A percentile compares a stretch with the other conserved stretches of the same genome.
These are phyloP conservation scores for Arachis monticola DNA, from an alignment of 331 rosid species.

Conservation along the genomic window DNA sequence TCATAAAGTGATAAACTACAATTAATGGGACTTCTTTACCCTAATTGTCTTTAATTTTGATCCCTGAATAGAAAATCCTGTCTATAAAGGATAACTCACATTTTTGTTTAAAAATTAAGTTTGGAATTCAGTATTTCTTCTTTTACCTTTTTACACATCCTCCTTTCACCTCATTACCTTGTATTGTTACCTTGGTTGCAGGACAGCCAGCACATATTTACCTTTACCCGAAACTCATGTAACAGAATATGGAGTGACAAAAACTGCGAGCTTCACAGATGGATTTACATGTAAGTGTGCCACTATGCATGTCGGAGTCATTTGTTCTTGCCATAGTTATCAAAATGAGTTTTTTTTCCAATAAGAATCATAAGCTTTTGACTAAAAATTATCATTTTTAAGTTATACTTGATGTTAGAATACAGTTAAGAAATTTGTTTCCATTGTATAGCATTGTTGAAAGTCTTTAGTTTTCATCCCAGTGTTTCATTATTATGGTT, in stretches of 20 bases:
- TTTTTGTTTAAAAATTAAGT: constrained; percentile 11
- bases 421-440: not conserved
- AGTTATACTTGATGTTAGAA: constrained; percentile 9
- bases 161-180: constrained; percentile 29
- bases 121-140: constrained; percentile 22
- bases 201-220: constrained; percentile 58
- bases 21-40: constrained; percentile 10
- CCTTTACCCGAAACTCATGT: constrained; percentile 54
- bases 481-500: not conserved
- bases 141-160: constrained; percentile 17
- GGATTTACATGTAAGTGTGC: constrained; percentile 53
- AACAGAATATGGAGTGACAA: constrained; percentile 54
- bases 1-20: constrained; percentile 16
- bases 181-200: constrained; percentile 50
- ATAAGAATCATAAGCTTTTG: constrained; percentile 14
- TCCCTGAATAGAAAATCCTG: not conserved
- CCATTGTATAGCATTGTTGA: not conserved
- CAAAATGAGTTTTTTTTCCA: constrained; percentile 19
- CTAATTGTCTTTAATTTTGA: constrained; percentile 17
- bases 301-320: constrained; percentile 29
- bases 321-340: constrained; percentile 27
- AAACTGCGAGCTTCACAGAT: constrained; percentile 49
- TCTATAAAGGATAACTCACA: constrained; percentile 6
- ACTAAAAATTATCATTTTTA: constrained; percentile 18
- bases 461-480: not conserved